phyloP scores from a whole-genome alignment of 208 protist species.

The Acanthamoeba divionensis region DNA sequence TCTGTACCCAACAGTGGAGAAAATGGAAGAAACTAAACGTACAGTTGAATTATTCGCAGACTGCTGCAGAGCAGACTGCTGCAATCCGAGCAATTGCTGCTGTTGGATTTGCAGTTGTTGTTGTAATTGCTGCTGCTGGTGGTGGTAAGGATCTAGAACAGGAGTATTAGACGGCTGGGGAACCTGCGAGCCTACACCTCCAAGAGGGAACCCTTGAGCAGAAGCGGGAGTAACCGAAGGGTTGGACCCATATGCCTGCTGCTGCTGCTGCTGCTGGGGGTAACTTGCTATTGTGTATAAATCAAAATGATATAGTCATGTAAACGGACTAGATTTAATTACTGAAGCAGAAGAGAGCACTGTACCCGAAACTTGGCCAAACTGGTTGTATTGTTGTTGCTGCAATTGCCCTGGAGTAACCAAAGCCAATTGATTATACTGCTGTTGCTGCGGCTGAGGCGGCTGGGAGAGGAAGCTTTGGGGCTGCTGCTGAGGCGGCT shows the following conservation, averaged over 20 bases:
- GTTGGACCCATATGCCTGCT: not conserved
- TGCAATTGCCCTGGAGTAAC: too few relatives aligned
- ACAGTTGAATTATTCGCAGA: not conserved
- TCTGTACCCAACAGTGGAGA: not conserved
- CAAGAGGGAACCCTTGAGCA: not conserved
- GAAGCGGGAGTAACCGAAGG: not conserved
- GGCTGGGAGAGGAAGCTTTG: too few relatives aligned
- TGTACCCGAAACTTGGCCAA: too few relatives aligned
- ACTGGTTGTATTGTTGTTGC: too few relatives aligned
- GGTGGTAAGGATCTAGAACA: not conserved
- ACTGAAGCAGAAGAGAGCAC: too few relatives aligned
- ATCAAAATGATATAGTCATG: too few relatives aligned
- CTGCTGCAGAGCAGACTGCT: not conserved
- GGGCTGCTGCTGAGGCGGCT: too few relatives aligned
- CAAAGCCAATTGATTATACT: too few relatives aligned
- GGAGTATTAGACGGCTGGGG: not conserved
- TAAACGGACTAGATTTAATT: too few relatives aligned
- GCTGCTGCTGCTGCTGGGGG: not conserved
- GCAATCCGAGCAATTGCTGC: too few relatives aligned
- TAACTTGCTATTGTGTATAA: too few relatives aligned
- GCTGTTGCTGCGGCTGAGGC: too few relatives aligned
- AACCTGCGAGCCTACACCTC: not conserved
- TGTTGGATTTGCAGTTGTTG: not conserved
- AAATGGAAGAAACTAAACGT: not conserved
- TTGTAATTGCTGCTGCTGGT: slow-evolving; percentile 20